Conservation (phyloP, 306 rosid genomes). For the Lithocarpus polystachyus region DNA sequence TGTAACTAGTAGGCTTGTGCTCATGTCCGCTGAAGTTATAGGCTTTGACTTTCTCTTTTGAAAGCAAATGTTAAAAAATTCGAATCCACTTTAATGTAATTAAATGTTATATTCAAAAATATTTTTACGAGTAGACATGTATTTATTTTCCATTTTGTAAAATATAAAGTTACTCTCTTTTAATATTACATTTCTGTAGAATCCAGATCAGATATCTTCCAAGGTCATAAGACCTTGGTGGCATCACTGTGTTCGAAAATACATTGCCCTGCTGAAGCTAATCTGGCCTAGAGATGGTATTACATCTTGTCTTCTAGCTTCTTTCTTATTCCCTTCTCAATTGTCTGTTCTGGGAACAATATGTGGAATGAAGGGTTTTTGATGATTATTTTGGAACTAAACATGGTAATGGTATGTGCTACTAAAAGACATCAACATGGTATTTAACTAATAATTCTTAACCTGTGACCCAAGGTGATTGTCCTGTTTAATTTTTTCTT, state of each 20-base stretch:
- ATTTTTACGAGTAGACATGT: background rate
- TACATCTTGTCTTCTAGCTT: conserved; percentile 1
- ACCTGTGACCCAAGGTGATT: background rate
- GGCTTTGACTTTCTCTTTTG: background rate
- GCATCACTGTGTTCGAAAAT: conserved; percentile 52
- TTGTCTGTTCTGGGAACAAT: background rate
- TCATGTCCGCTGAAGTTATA: background rate
- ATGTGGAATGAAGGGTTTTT: background rate
- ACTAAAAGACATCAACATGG: no score
- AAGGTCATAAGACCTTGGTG: conserved; percentile 26
- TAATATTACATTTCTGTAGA: conserved; percentile 24
- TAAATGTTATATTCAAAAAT: conserved; percentile 1
- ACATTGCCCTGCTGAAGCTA: conserved; percentile 72
- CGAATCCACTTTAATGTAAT: background rate
- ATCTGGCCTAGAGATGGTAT: conserved; percentile 96
- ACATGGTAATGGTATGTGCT: background rate
- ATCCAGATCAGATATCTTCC: conserved; percentile 36
- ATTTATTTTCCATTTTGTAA: background rate
- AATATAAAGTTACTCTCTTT: background rate
- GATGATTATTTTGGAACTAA: background rate
- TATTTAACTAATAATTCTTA: background rate
- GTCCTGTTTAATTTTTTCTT: background rate
- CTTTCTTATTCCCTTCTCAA: background rate
- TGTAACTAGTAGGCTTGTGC: background rate
- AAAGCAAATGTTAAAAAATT: background rate